These are phyloP conservation scores for Vaccinium myrtillus DNA, from an alignment of 148 eudicot species.

Conservation along the genomic window DNA sequence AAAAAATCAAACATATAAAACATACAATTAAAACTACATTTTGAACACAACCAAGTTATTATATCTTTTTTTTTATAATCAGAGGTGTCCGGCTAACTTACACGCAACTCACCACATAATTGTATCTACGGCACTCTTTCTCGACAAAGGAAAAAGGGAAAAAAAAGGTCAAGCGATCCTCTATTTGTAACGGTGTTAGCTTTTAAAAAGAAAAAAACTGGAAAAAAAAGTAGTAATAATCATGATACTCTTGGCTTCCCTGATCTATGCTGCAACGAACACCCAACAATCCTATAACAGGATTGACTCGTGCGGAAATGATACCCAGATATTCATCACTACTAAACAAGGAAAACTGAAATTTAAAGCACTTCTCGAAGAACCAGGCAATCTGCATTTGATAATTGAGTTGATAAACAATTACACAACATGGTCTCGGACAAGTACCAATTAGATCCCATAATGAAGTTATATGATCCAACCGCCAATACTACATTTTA, in stretches of 20 bases:
- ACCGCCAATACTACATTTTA: not conserved
- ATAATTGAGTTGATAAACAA: not conserved
- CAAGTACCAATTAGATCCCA: not conserved
- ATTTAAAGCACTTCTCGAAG: not conserved
- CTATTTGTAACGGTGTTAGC: too few species aligned
- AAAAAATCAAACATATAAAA: too few species aligned
- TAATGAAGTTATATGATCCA: not conserved
- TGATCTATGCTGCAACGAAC: not conserved
- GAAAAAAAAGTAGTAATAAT: too few species aligned
- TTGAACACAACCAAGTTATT: too few species aligned
- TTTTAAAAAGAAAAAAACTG: too few species aligned
- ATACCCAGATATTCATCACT: not conserved
- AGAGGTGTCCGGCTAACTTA: too few species aligned
- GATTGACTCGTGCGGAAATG: not conserved
- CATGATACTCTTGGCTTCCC: not conserved
- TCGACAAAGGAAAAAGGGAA: too few species aligned
- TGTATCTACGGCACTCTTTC: too few species aligned
- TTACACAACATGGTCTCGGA: not conserved
- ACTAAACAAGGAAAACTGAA: not conserved
- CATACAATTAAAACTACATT: too few species aligned
- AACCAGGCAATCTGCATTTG: not conserved
- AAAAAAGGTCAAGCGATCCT: too few species aligned
- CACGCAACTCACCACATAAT: too few species aligned
- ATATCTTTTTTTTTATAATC: too few species aligned
- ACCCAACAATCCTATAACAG: not conserved